Evolutionary conservation across 164 flowering plant species (phyloP).

Genomic region (Vitis vinifera): ASM3070453v1 NC_081814.1:5074001-5074500

Average conservation of each 20-base stretch:
- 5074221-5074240: no score
- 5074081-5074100: no score
- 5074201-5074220: no score
- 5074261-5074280: not conserved
- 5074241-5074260: not conserved
- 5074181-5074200: no score
- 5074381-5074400: conserved; percentile 33
- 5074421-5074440: not conserved
- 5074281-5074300: conserved; percentile 38
- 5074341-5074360: conserved; percentile 44
- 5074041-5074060: no score
- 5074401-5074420: not conserved
- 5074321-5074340: conserved; percentile 36
- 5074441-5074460: not conserved
- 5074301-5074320: conserved; percentile 24
- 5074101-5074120: no score
- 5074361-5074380: conserved; percentile 49
- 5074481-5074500: conserved; percentile 30
- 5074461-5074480: conserved; percentile 42
- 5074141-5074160: no score
- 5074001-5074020: no score
- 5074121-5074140: no score
- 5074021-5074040: no score
- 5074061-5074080: no score
- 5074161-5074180: no score